Evolutionary conservation across 2,329 filamentous ascomycete genomes (phyloP).

Genomic region (Penicillium freii): DNA sequence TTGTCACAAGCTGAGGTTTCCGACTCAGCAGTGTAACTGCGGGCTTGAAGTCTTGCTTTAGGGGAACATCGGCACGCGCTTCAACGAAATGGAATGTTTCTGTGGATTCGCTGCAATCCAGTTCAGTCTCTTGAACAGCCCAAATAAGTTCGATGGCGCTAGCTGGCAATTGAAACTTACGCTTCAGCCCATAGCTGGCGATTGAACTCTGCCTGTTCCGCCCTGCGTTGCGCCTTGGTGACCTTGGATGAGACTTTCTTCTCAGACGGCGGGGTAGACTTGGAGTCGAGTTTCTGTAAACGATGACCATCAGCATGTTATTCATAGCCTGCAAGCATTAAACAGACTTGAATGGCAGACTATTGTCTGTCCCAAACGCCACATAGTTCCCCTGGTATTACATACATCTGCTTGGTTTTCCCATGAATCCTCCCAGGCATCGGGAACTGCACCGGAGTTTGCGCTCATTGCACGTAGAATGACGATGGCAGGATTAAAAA

Average conservation of each 20-base stretch:
- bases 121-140: not conserved
- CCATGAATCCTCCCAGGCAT: slow-evolving; percentile 95
- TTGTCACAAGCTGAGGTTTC: slow-evolving; percentile 67
- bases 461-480: slow-evolving; percentile 33
- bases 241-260: slow-evolving; percentile 54
- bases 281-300: slow-evolving; percentile 40
- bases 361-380: not conserved
- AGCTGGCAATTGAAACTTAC: slow-evolving; percentile 46
- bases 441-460: slow-evolving; percentile 58
- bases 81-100: slow-evolving; percentile 75
- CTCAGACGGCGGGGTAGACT: slow-evolving; percentile 41
- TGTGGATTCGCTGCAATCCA: slow-evolving; percentile 63
- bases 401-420: slow-evolving; percentile 71
- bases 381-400: slow-evolving; percentile 1
- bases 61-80: slow-evolving; percentile 60
- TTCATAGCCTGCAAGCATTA: not conserved
- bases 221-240: slow-evolving; percentile 73
- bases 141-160: not conserved
- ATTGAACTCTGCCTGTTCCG: slow-evolving; percentile 79
- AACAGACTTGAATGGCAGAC: not conserved
- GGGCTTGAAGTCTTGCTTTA: slow-evolving; percentile 73
- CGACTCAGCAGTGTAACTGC: slow-evolving; percentile 81
- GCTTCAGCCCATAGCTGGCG: slow-evolving; percentile 85
- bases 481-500: not conserved
- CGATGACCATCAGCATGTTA: slow-evolving; percentile 8